Conservation (phyloP, 2,329 filamentous ascomycete species). For the Pleurostoma richardsiae region DNA sequence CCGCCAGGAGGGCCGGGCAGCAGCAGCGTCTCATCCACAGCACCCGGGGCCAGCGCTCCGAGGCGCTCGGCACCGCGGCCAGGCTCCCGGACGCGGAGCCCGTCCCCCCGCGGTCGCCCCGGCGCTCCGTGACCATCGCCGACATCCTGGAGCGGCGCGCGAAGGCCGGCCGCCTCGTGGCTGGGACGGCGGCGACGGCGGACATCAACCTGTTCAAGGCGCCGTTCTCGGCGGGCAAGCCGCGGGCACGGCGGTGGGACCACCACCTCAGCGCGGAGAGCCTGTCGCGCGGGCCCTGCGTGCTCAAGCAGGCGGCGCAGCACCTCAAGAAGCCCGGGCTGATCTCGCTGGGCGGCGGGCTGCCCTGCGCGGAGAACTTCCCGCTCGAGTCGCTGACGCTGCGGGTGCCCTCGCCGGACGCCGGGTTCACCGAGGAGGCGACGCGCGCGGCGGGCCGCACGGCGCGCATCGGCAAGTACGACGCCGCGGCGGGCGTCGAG, state of each 20-base stretch:
- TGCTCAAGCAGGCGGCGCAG: conserved; percentile 77
- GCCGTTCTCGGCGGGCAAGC: conserved; percentile 45
- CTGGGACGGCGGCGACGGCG: conserved; percentile 70
- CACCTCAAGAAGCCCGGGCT: conserved; percentile 76
- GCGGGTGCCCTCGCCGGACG: conserved; percentile 64
- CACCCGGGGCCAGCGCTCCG: conserved; percentile 3
- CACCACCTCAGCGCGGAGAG: conserved; percentile 60
- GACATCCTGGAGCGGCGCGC: conserved; percentile 63
- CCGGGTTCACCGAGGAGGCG: conserved; percentile 61
- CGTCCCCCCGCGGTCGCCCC: conserved; percentile 4
- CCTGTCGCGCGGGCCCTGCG: conserved; percentile 55
- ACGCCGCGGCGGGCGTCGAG: conserved; percentile 49
- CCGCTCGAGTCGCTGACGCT: conserved; percentile 77
- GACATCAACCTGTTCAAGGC: conserved; percentile 83
- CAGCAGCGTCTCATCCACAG: conserved; percentile 5
- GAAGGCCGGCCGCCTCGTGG: conserved; percentile 67
- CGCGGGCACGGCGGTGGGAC: conserved; percentile 78
- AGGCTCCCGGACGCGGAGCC: conserved; percentile 17
- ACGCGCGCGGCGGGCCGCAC: conserved; percentile 51
- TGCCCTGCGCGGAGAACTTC: conserved; percentile 87
- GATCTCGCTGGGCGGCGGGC: conserved; percentile 87
- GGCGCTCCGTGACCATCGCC: conserved; percentile 48
- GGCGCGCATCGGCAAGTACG: conserved; percentile 75
- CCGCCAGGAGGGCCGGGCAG: neutral
- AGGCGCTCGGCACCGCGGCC: conserved; percentile 8